These are phyloP conservation scores for Penicillium verhagenii DNA, from an alignment of 495 filamentous ascomycete genomes.

Conservation along the genomic window DNA sequence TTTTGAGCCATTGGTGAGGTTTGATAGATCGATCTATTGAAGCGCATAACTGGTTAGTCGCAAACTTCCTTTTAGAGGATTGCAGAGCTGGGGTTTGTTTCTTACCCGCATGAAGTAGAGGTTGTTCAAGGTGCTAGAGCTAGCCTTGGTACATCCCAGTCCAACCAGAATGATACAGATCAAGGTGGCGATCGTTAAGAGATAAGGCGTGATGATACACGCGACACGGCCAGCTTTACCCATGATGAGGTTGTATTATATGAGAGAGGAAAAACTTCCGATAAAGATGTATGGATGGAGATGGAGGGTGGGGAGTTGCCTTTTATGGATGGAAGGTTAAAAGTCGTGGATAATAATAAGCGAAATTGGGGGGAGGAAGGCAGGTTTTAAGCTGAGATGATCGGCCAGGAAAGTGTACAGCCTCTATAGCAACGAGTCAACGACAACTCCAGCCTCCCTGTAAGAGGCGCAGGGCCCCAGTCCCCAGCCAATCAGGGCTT, in stretches of 20 bases:
- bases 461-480: conserved; percentile 21
- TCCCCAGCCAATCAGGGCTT: conserved; percentile 13
- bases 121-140: conserved; percentile 44
- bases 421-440: conserved; percentile 1
- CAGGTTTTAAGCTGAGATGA: conserved; percentile 17
- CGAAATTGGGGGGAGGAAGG: neutral
- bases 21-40: conserved; percentile 37
- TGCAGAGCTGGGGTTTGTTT: neutral
- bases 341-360: neutral
- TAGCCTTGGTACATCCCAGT: conserved; percentile 67
- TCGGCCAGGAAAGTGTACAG: conserved; percentile 8
- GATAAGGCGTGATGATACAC: conserved; percentile 80
- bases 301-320: neutral
- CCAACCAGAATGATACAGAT: conserved; percentile 72
- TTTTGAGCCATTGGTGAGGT: conserved; percentile 32
- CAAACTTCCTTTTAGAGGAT: neutral
- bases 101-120: conserved; percentile 74
- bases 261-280: neutral
- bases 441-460: conserved; percentile 21
- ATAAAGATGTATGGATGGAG: conserved; percentile 2
- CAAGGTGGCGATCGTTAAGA: conserved; percentile 68
- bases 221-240: conserved; percentile 72
- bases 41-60: conserved; percentile 12
- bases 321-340: neutral
- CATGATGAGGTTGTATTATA: conserved; percentile 43